Conservation (phyloP, 352 stramenopile species). For the Bremia lactucae region DNA sequence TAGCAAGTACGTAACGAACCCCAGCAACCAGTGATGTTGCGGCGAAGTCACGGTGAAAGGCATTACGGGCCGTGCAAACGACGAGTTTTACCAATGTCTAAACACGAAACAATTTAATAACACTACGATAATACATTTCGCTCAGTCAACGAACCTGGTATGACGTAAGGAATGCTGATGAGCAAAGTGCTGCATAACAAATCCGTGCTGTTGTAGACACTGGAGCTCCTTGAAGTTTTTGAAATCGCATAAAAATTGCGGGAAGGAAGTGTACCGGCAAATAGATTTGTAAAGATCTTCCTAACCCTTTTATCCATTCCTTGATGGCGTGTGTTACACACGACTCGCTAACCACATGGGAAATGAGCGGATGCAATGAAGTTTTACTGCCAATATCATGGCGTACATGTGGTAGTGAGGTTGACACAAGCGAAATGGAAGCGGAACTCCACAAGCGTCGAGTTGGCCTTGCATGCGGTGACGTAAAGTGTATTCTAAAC, state of each 20-base stretch:
- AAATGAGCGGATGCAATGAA: not conserved
- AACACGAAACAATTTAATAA: not conserved
- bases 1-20: slow-evolving; percentile 19
- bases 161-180: slow-evolving; percentile 71
- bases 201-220: slow-evolving; percentile 36
- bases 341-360: slow-evolving; percentile 43
- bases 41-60: slow-evolving; percentile 51
- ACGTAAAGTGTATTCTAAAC: slow-evolving; percentile 58
- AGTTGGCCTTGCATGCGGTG: slow-evolving; percentile 41
- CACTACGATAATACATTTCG: not conserved
- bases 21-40: slow-evolving; percentile 36
- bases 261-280: slow-evolving; percentile 71
- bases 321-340: slow-evolving; percentile 67
- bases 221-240: slow-evolving; percentile 39
- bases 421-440: slow-evolving; percentile 67
- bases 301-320: slow-evolving; percentile 60
- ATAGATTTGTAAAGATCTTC: slow-evolving; percentile 70
- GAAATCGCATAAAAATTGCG: slow-evolving; percentile 63
- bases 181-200: slow-evolving; percentile 60
- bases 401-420: slow-evolving; percentile 81
- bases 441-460: slow-evolving; percentile 21
- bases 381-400: not conserved
- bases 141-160: slow-evolving; percentile 43
- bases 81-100: slow-evolving; percentile 66
- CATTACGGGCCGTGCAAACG: slow-evolving; percentile 63